Base-by-base conservation (phyloP, 2,329 filamentous ascomycete genomes). In the Sporothrix protearum region DNA sequence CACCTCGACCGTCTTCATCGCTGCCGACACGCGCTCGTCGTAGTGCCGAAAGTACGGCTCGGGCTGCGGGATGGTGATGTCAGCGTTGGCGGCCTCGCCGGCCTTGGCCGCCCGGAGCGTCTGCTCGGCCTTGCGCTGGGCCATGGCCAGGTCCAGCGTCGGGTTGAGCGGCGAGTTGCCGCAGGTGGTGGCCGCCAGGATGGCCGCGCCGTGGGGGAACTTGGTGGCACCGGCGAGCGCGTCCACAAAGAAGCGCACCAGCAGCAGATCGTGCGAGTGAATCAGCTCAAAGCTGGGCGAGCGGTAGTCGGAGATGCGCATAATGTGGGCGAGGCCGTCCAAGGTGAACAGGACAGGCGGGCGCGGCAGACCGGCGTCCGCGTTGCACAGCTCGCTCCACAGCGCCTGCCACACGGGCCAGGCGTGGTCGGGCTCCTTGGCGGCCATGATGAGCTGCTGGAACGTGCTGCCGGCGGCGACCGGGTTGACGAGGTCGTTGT, bases 391-490 rank as follows among this genome's bases (percentile, higher is more conserved):
- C 81, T 98, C 95, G 39, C 85, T 81, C 92, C 92, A 96, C 68
- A 97, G 84, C 12, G 92, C 91, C 75, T 89, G 83, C 83, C 97
- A 95, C 69, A 94, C 88, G 10, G 89, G 85, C 91, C 92, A 96
- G 55, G 94, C 90, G 75, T 89, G 83, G 73, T 96, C 92, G 45
- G 90, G 85, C 76, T 97, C 93, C 77, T 88, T 88, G 75, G 90
- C 88, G 63, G 90, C 91, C 73, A 87, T 87, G 76, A 88, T 87
- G 71, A 97, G 86, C 69, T 90, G 86, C 74, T 87, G 85, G 30
- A 97, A 87, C 71, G 89, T 87, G 53, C 91, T 80, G 51, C 86
- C 82, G 71, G 89, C 81, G 66, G 88, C 85, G 47, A 94, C 84
- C 57, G 88, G 86, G 64, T 93, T 84, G 79, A 89, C 82, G 64